A percentile compares a stretch with the other conserved stretches of the same genome.
Conservation (phyloP, 129 eudicot genomes). For the Oenanthe sinensis region DNA sequence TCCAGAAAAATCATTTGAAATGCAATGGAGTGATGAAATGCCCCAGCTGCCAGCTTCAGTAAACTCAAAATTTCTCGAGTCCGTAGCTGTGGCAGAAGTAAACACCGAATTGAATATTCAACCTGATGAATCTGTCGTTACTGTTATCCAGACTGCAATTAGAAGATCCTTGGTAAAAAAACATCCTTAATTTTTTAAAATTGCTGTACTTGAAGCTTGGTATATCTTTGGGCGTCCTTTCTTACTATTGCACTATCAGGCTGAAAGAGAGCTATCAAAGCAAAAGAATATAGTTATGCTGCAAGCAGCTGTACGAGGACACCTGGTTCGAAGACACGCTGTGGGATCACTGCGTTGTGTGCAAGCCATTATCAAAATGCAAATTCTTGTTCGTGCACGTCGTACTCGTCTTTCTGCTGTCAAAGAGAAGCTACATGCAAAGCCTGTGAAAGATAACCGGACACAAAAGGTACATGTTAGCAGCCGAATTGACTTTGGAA, state of each 20-base stretch:
- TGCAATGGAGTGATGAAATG: slow-evolving; percentile 42
- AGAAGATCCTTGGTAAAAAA: slow-evolving; percentile 58
- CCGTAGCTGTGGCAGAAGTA: slow-evolving; percentile 12
- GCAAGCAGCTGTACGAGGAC: slow-evolving; percentile 96
- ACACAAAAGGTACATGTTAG: slow-evolving; percentile 22
- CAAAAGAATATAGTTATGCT: slow-evolving; percentile 45
- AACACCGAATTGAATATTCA: slow-evolving; percentile 13
- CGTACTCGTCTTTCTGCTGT: slow-evolving; percentile 28
- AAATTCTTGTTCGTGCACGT: slow-evolving; percentile 77
- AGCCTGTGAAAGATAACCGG: slow-evolving; percentile 14
- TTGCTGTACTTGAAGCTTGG: background rate
- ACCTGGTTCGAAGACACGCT: slow-evolving; percentile 78
- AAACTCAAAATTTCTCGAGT: slow-evolving; percentile 23
- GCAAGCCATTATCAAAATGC: slow-evolving; percentile 80
- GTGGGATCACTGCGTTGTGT: slow-evolving; percentile 86
- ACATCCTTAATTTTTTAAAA: background rate
- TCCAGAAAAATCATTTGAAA: slow-evolving; percentile 40
- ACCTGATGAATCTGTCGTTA: slow-evolving; percentile 42
- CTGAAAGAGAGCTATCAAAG: slow-evolving; percentile 43
- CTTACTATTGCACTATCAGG: slow-evolving; percentile 31
- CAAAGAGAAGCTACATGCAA: slow-evolving; percentile 21
- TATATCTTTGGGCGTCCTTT: background rate
- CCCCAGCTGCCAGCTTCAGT: slow-evolving; percentile 31
- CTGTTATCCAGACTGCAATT: slow-evolving; percentile 66
- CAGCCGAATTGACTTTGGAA: background rate